Percentiles rank a stretch among this genome's conserved stretches.
Evolutionary conservation across 2,329 filamentous ascomycete genomes (phyloP).

Genomic region (Seiridium cupressi): DNA sequence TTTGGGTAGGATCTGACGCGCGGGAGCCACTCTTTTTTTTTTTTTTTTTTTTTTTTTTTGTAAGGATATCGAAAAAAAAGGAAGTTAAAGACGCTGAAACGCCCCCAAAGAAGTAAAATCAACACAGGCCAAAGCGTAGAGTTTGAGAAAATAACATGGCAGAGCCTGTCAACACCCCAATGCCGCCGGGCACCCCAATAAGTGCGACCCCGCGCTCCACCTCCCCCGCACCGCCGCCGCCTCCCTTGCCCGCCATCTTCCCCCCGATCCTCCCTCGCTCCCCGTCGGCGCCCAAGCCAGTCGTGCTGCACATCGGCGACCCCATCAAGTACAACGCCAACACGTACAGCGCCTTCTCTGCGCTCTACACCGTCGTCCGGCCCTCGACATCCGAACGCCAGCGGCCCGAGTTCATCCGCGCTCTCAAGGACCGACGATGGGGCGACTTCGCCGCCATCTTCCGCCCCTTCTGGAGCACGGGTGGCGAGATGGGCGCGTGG

Average conservation of each 20-base stretch:
- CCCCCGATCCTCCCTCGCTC: slow-evolving; percentile 4
- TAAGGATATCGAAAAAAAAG: neutral
- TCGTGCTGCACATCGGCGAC: slow-evolving; percentile 77
- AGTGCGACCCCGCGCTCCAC: slow-evolving; percentile 41
- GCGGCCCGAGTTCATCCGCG: slow-evolving; percentile 46
- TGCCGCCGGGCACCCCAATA: slow-evolving; percentile 29
- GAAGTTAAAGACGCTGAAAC: neutral
- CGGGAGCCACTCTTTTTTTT: neutral
- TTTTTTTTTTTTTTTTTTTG: neutral
- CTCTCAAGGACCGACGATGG: slow-evolving; percentile 50
- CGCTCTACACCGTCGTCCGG: slow-evolving; percentile 48
- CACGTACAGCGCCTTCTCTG: slow-evolving; percentile 41
- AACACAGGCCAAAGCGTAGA: neutral
- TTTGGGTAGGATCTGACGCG: too few species aligned
- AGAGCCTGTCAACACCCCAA: slow-evolving; percentile 45
- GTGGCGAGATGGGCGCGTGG: slow-evolving; percentile 64
- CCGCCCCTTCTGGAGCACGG: slow-evolving; percentile 62
- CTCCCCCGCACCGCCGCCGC: slow-evolving; percentile 32
- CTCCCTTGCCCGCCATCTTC: slow-evolving; percentile 11
- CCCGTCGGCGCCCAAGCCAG: slow-evolving; percentile 32
- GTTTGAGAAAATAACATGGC: slow-evolving; percentile 32
- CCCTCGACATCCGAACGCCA: slow-evolving; percentile 49
- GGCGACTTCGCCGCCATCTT: slow-evolving; percentile 52
- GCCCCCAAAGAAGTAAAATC: too few species aligned
- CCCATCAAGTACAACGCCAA: slow-evolving; percentile 47